phyloP scores from a whole-genome alignment of 345 rosid species.

The Camelina neglecta region DNA sequence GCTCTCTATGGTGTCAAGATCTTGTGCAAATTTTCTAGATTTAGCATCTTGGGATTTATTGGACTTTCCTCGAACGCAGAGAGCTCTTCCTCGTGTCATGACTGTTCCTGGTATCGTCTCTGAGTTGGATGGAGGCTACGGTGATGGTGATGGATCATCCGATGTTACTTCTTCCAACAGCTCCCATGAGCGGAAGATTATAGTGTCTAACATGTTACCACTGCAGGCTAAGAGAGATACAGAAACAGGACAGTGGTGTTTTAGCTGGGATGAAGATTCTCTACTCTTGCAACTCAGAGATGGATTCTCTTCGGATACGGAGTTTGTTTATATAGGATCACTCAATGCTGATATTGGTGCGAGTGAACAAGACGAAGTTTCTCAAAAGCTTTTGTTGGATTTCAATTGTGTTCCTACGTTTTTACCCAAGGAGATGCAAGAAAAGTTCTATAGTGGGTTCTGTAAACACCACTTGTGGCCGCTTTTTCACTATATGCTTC shows the following conservation, averaged over 20 bases:
- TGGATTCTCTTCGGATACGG: constrained; percentile 66
- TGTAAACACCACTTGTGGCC: constrained; percentile 87
- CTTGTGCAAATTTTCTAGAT: constrained; percentile 58
- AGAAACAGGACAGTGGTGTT: constrained; percentile 62
- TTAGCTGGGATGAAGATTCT: constrained; percentile 66
- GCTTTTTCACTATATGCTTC: constrained; percentile 84
- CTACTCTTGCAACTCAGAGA: constrained; percentile 63
- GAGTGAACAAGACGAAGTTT: constrained; percentile 70
- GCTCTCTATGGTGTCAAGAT: constrained; percentile 63
- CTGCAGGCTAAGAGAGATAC: constrained; percentile 53
- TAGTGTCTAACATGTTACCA: constrained; percentile 67
- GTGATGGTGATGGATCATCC: constrained; percentile 63
- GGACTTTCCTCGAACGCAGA: constrained; percentile 64
- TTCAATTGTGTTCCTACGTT: constrained; percentile 79
- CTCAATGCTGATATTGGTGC: constrained; percentile 62
- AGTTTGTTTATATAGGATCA: constrained; percentile 72
- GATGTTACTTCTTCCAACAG: constrained; percentile 53
- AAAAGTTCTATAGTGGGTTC: constrained; percentile 71
- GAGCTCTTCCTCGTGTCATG: constrained; percentile 73
- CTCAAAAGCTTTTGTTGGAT: constrained; percentile 61
- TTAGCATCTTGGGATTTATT: constrained; percentile 63
- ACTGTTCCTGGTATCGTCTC: constrained; percentile 77
- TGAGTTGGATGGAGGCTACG: constrained; percentile 55
- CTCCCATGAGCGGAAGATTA: constrained; percentile 55
- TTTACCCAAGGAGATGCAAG: constrained; percentile 64